Percentiles rank a stretch among this genome's conserved stretches.
Conservation (phyloP, 805 yeast species). For the Suhomyces canberraensis region DNA sequence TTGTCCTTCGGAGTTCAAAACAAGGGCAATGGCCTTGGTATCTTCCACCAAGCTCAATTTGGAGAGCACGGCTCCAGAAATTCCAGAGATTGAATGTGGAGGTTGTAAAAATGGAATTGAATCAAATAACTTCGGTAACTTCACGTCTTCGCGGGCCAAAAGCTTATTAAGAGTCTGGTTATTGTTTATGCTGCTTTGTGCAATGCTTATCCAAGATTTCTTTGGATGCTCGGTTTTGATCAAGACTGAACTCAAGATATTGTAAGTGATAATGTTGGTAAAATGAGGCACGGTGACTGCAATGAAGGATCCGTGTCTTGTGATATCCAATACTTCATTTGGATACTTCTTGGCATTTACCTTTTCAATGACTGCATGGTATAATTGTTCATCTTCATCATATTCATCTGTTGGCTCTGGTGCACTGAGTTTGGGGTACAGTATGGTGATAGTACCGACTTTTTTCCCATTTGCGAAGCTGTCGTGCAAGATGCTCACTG, state of each 20-base stretch:
- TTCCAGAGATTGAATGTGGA: conserved; percentile 62
- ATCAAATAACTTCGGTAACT: conserved; percentile 5
- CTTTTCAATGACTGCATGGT: conserved; percentile 29
- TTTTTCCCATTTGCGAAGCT: conserved; percentile 11
- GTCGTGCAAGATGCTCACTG: conserved; percentile 15
- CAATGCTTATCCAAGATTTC: conserved; percentile 25
- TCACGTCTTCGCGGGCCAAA: conserved; percentile 10
- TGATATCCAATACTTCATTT: conserved; percentile 21
- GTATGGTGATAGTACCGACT: conserved; percentile 14
- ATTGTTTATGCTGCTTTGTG: conserved; percentile 38
- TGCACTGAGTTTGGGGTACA: conserved; percentile 13
- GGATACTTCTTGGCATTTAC: conserved; percentile 21
- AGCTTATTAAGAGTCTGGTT: conserved; percentile 24
- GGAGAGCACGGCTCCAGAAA: conserved; percentile 45
- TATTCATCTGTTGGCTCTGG: conserved; percentile 29
- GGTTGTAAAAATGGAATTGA: conserved; percentile 41
- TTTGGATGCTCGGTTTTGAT: conserved; percentile 11
- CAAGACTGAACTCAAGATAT: conserved; percentile 24
- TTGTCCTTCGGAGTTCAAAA: conserved; percentile 59
- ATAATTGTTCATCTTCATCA: conserved; percentile 52
- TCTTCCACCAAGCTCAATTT: conserved; percentile 11
- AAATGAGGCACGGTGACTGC: conserved; percentile 32
- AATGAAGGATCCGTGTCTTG: conserved; percentile 4
- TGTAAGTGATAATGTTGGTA: conserved; percentile 33
- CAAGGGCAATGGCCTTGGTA: conserved; percentile 16